phyloP scores from a whole-genome alignment of 345 rosid genomes.

The Syzygium jambos region DNA sequence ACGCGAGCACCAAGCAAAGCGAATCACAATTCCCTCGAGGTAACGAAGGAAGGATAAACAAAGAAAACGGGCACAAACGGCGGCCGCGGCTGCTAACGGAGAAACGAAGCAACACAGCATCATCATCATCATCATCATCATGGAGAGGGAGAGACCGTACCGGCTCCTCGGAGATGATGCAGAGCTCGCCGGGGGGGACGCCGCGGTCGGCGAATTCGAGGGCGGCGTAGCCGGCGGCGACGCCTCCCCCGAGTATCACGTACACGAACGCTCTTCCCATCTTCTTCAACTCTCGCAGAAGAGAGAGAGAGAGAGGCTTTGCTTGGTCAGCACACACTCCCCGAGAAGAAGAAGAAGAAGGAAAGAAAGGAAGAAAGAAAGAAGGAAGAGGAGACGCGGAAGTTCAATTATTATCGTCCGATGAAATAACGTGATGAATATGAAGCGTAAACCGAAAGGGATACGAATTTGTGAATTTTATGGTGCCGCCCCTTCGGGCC shows the following conservation, averaged over 20 bases:
- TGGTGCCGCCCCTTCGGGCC: background rate
- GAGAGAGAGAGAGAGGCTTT: background rate
- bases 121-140: background rate
- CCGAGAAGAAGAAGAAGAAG: background rate
- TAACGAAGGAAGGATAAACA: background rate
- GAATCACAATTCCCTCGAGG: background rate
- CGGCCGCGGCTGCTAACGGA: background rate
- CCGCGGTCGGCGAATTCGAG: slow-evolving; percentile 82
- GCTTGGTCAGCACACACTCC: background rate
- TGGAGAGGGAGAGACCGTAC: slow-evolving; percentile 25
- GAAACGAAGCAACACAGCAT: background rate
- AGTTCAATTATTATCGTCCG: background rate
- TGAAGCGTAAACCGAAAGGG: too few relatives aligned
- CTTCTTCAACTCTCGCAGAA: background rate
- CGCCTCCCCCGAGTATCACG: slow-evolving; percentile 96
- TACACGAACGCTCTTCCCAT: slow-evolving; percentile 98
- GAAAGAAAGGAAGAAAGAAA: background rate
- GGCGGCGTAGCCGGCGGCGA: slow-evolving; percentile 95
- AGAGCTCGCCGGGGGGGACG: slow-evolving; percentile 77
- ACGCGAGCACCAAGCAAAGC: background rate
- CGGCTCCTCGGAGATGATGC: slow-evolving; percentile 89
- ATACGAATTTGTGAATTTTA: too few relatives aligned
- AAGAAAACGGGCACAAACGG: too few relatives aligned
- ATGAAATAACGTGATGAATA: too few relatives aligned
- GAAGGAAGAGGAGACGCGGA: background rate